These are phyloP conservation scores for Lecanicillium sp. DNA, from an alignment of 2,329 filamentous ascomycete species.

Conservation along the genomic window DNA sequence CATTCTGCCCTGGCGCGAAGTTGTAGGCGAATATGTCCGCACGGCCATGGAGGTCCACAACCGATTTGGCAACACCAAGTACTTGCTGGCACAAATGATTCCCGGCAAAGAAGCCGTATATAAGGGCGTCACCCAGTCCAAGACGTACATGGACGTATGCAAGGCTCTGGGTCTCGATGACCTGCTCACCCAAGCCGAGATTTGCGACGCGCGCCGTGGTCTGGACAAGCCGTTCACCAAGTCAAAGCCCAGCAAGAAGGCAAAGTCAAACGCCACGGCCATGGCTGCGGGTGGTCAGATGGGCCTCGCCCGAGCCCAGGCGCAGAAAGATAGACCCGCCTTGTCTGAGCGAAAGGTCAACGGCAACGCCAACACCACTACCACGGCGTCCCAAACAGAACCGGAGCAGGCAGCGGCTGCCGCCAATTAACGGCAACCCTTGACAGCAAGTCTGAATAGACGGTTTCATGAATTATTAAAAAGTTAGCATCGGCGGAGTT, in stretches of 20 bases:
- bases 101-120: conserved; percentile 67
- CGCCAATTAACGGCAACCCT: background rate
- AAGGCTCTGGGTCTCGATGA: conserved; percentile 56
- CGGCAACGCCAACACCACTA: too few relatives aligned
- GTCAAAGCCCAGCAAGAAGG: conserved; percentile 22
- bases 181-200: conserved; percentile 54
- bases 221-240: conserved; percentile 43
- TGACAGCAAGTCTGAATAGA: too few relatives aligned
- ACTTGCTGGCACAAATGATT: conserved; percentile 74
- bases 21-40: conserved; percentile 68
- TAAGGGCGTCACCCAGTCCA: conserved; percentile 53
- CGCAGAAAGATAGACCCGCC: conserved; percentile 18
- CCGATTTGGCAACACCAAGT: conserved; percentile 89
- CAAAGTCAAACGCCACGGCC: conserved; percentile 29
- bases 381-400: too few relatives aligned
- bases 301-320: conserved; percentile 27
- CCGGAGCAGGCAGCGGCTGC: conserved; percentile 17
- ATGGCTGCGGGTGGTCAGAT: conserved; percentile 41
- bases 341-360: conserved; percentile 23
- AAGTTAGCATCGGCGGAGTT: too few relatives aligned
- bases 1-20: conserved; percentile 64
- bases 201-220: conserved; percentile 56
- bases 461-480: too few relatives aligned
- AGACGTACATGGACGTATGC: conserved; percentile 65
- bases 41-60: conserved; percentile 73